Evolutionary conservation across 331 rosid genomes (phyloP).

Genomic region (Malus hybrid): DNA sequence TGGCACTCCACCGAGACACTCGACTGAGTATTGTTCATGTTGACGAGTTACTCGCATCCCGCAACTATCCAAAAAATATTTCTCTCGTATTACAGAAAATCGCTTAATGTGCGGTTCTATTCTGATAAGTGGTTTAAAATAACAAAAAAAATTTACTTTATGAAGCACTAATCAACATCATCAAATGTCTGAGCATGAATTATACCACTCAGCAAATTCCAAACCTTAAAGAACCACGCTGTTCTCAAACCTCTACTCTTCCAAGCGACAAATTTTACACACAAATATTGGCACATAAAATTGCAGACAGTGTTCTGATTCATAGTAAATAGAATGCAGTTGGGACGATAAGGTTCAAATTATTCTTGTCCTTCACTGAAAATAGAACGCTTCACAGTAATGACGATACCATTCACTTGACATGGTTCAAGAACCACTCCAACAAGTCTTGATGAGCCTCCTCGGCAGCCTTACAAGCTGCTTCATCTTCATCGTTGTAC

Average conservation of each 20-base stretch:
- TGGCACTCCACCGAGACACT: too few relatives aligned
- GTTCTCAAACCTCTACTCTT: neutral
- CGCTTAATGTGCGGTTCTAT: too few relatives aligned
- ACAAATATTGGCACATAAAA: neutral
- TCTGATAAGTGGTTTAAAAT: too few relatives aligned
- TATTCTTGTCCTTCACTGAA: neutral
- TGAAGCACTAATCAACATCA: neutral
- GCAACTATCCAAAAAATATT: too few relatives aligned
- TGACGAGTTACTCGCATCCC: too few relatives aligned
- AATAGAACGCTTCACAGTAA: neutral
- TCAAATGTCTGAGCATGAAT: neutral
- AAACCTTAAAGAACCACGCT: neutral
- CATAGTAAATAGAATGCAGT: neutral
- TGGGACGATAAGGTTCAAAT: neutral
- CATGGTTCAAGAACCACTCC: slow-evolving; percentile 47
- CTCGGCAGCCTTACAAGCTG: slow-evolving; percentile 48
- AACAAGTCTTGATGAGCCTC: slow-evolving; percentile 56
- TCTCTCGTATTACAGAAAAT: too few relatives aligned
- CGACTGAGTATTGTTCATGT: too few relatives aligned
- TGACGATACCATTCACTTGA: slow-evolving; percentile 24
- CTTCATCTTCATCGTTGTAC: slow-evolving; percentile 39
- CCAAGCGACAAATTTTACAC: neutral
- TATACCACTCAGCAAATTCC: neutral
- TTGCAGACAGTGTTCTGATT: neutral
- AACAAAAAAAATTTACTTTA: too few relatives aligned